Evolutionary conservation across 345 rosid species (phyloP).

Genomic region (Populus nigra): DNA sequence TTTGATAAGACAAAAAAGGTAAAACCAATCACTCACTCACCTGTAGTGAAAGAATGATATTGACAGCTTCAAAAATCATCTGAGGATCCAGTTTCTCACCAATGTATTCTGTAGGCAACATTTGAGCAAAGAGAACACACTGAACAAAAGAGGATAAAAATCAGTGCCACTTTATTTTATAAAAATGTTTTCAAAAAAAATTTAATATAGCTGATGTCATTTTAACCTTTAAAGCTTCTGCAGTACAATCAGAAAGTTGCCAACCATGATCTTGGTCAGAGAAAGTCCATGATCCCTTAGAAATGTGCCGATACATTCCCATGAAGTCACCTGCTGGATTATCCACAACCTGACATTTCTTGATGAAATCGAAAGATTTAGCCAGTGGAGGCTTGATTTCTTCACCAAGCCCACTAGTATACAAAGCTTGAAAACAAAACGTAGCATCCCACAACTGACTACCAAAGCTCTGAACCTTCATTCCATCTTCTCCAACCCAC

Average conservation of each 20-base stretch:
- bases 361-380: slow-evolving; percentile 39
- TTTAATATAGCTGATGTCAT: no score
- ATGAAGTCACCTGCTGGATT: slow-evolving; percentile 43
- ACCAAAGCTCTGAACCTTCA: slow-evolving; percentile 42
- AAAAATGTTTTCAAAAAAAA: no score
- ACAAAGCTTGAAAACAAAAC: slow-evolving; percentile 43
- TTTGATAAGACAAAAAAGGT: background rate
- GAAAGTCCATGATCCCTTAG: slow-evolving; percentile 55
- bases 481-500: no score
- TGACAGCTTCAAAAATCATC: slow-evolving; percentile 49
- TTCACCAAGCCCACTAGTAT: slow-evolving; percentile 32
- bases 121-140: slow-evolving; percentile 12
- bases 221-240: slow-evolving; percentile 39
- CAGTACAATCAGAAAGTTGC: slow-evolving; percentile 51
- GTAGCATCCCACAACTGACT: slow-evolving; percentile 65
- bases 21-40: slow-evolving; percentile 11
- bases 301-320: slow-evolving; percentile 39
- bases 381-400: slow-evolving; percentile 35
- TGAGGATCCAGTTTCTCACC: slow-evolving; percentile 47
- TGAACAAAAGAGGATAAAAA: background rate
- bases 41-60: slow-evolving; percentile 49
- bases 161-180: no score
- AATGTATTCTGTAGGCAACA: slow-evolving; percentile 33
- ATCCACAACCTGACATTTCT: slow-evolving; percentile 50
- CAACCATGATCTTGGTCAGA: slow-evolving; percentile 51